These are phyloP conservation scores for Hawksworthiomyces lignivorus DNA, from an alignment of 2,329 filamentous ascomycete species.

Conservation along the genomic window DNA sequence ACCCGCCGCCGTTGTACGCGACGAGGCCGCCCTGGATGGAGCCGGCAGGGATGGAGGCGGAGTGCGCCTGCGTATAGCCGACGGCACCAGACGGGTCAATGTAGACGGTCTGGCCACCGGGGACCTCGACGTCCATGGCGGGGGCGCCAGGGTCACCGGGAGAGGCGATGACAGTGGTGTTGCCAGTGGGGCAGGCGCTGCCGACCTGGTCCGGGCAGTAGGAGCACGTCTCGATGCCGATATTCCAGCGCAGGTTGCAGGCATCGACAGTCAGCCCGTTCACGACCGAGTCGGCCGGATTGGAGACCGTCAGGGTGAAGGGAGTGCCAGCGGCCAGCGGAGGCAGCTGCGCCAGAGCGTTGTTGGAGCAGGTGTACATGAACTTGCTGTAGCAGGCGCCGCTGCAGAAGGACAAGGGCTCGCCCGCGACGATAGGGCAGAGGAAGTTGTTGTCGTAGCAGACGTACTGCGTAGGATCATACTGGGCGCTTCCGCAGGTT, in stretches of 20 bases:
- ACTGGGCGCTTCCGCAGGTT: constrained; percentile 12
- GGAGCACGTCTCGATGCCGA: constrained; percentile 21
- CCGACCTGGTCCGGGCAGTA: constrained; percentile 23
- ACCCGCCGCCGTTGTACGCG: constrained; percentile 24
- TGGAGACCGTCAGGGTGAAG: constrained; percentile 23
- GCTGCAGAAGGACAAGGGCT: constrained; percentile 25
- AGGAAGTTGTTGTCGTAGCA: constrained; percentile 24
- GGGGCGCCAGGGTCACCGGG: neutral
- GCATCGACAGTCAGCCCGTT: constrained; percentile 24
- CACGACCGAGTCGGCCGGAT: constrained; percentile 20
- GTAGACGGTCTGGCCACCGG: constrained; percentile 26
- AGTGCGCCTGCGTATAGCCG: constrained; percentile 27
- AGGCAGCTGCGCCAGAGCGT: constrained; percentile 18
- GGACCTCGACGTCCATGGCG: constrained; percentile 24
- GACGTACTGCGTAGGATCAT: constrained; percentile 20
- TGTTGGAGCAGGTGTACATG: constrained; percentile 25
- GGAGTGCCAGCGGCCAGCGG: constrained; percentile 14
- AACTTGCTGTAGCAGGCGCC: constrained; percentile 28
- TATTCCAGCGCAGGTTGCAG: constrained; percentile 16
- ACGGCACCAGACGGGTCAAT: constrained; percentile 22
- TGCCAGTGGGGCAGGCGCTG: constrained; percentile 21
- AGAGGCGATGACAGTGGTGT: constrained; percentile 19
- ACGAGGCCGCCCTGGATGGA: constrained; percentile 20
- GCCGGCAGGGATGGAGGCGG: constrained; percentile 22
- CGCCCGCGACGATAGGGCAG: constrained; percentile 26